These are phyloP conservation scores for Cadophora luteo-olivacea DNA, from an alignment of 2,329 filamentous ascomycete species.

Conservation along the genomic window DNA sequence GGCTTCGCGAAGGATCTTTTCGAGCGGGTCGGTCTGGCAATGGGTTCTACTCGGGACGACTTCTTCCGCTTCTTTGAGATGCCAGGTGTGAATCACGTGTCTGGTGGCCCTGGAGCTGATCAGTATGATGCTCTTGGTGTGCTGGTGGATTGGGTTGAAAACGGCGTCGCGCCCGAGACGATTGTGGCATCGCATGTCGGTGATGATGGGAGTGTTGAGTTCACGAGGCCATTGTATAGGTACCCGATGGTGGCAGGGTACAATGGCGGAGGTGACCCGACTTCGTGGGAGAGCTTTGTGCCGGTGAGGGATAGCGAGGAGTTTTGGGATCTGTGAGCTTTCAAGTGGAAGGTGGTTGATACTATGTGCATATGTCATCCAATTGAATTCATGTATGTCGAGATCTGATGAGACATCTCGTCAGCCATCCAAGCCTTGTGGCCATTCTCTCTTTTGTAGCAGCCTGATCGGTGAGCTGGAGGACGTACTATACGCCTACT, in stretches of 20 bases:
- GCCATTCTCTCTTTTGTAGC: too few relatives aligned
- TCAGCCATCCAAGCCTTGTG: too few relatives aligned
- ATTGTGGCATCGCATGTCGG: not conserved
- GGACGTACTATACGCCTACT: too few relatives aligned
- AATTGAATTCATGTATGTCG: too few relatives aligned
- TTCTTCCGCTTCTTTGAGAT: not conserved
- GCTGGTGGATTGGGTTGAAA: not conserved
- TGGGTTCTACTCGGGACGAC: not conserved
- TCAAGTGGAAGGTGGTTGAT: not conserved
- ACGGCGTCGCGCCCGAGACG: not conserved
- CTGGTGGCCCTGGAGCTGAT: not conserved
- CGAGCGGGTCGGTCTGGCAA: not conserved
- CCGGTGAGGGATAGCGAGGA: not conserved
- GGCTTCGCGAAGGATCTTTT: not conserved
- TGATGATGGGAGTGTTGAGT: not conserved
- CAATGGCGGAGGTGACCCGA: not conserved
- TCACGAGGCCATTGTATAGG: not conserved
- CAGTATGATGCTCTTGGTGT: slow-evolving; percentile 6
- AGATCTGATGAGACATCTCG: too few relatives aligned
- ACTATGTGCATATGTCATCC: too few relatives aligned
- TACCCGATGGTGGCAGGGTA: not conserved
- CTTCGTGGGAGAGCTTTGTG: not conserved
- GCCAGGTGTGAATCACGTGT: not conserved
- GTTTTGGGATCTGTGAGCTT: not conserved
- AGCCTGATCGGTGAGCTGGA: too few relatives aligned